Percentiles rank a stretch among this genome's conserved stretches.
Evolutionary conservation across 2,329 filamentous ascomycete species (phyloP).

Genomic region (Geosmithia putterillii): DNA sequence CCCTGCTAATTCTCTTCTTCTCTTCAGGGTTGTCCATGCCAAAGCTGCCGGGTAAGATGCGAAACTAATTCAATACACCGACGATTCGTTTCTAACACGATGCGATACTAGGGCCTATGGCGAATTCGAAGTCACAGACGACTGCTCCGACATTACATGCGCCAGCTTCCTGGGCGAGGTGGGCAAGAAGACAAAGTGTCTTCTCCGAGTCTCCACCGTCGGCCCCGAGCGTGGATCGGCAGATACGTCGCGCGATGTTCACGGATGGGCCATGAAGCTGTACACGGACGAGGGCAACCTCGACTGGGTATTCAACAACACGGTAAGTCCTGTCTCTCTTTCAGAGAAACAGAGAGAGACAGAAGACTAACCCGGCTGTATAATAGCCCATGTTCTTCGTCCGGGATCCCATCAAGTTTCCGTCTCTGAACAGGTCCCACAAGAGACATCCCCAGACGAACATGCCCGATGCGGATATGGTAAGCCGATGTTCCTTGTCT

Average conservation of each 20-base stretch:
- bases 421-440: conserved; percentile 65
- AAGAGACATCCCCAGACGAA: conserved; percentile 65
- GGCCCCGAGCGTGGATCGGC: conserved; percentile 54
- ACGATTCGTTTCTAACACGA: not conserved
- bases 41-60: conserved; percentile 16
- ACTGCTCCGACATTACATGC: conserved; percentile 41
- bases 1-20: not conserved
- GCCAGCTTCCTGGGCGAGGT: conserved; percentile 39
- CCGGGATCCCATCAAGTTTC: conserved; percentile 63
- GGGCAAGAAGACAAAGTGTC: conserved; percentile 43
- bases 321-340: conserved; percentile 33
- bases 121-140: conserved; percentile 46
- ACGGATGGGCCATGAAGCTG: conserved; percentile 46
- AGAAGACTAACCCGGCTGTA: conserved; percentile 46
- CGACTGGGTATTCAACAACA: conserved; percentile 52
- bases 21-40: conserved; percentile 15
- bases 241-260: conserved; percentile 57
- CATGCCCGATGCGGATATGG: conserved; percentile 53
- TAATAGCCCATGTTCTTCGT: conserved; percentile 48
- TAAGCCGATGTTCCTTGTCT: not conserved
- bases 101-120: conserved; percentile 38
- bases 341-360: too few relatives aligned
- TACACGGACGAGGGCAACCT: conserved; percentile 60
- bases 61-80: not conserved
- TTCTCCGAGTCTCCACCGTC: conserved; percentile 59